phyloP scores from a whole-genome alignment of 140 eudicot species.

The Senecio squalidus region DNA sequence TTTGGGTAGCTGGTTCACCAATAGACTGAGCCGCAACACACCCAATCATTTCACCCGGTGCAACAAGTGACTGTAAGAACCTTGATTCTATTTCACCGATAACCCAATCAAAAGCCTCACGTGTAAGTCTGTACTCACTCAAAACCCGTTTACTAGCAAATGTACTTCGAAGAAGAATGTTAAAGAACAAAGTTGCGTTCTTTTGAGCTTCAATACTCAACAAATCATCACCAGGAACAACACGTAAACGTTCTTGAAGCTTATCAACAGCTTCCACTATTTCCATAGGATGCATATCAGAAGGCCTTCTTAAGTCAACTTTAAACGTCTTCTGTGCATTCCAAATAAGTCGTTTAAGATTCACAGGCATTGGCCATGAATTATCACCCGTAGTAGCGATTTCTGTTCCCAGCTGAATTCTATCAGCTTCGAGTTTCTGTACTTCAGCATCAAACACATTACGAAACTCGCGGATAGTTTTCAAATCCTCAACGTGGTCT shows the following conservation, averaged over 20 bases:
- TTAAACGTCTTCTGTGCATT: slow-evolving; percentile 89
- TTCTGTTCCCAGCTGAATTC: slow-evolving; percentile 81
- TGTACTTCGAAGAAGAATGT: slow-evolving; percentile 87
- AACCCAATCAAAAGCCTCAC: slow-evolving; percentile 97
- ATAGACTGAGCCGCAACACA: slow-evolving; percentile 99
- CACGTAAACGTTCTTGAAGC: slow-evolving; percentile 86
- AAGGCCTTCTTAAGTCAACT: slow-evolving; percentile 77
- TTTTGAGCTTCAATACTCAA: slow-evolving; percentile 92
- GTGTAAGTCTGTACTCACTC: slow-evolving; percentile 75
- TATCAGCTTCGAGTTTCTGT: slow-evolving; percentile 85
- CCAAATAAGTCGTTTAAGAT: slow-evolving; percentile 73
- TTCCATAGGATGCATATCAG: slow-evolving; percentile 99
- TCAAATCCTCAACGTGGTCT: slow-evolving; percentile 83
- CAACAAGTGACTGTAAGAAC: slow-evolving; percentile 89
- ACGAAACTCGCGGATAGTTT: slow-evolving; percentile 80
- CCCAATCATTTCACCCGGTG: slow-evolving; percentile 98
- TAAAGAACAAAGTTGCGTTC: slow-evolving; percentile 91
- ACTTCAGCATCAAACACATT: slow-evolving; percentile 96
- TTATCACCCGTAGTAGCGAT: slow-evolving; percentile 91
- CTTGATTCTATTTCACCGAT: slow-evolving; percentile 95
- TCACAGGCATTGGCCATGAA: slow-evolving; percentile 96
- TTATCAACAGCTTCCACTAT: slow-evolving; percentile 93
- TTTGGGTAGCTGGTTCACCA: slow-evolving; percentile 99
- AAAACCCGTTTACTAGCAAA: slow-evolving; percentile 85
- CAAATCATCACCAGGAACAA: slow-evolving; percentile 90